Base-by-base conservation (phyloP, 495 filamentous ascomycete genomes). In the Penicillium salamii region DNA sequence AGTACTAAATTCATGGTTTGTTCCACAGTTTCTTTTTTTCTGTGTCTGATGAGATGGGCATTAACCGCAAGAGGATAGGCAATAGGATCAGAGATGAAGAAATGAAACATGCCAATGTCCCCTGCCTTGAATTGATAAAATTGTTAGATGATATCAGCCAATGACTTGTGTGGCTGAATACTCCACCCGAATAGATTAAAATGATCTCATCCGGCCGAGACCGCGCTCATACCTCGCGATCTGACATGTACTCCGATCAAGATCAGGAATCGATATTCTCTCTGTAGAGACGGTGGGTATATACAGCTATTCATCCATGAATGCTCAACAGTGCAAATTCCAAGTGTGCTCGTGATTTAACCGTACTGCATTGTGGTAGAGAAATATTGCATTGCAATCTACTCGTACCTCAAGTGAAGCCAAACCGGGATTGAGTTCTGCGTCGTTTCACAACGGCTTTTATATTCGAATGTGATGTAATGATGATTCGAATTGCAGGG, bases 111-210 rank as follows among this genome's bases (percentile, higher is more conserved):
- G 29, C 5, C 29, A 32, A 32, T 32, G 3, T 32, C 7, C 29
- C 12, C 29, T 32, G 29, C 29, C 29, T 32, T 32, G 29, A 32
- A 32, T 32, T 32, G 5, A 7, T 5, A 3, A 13, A 32, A 7
- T 32, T 42, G 41, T 52, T 17, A 32, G n/a, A 55, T 52, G 42
- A 65, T 62, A 54, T 57, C 61, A 53, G 58, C 32, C 32, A 41
- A 62, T 62, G 58, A 65, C 56, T 53, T 59, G 55, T 53, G 61
- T 65, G 61, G 61, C 61, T 62, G 61, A 53, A 19, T 53, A 39
- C 58, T 59, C 61, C 61, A 65, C 61, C 52, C 19, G 44, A 59
- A 65, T 65, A 65, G 46, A 65, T 65, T 65, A 62, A 62, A 64
- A 61, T 64, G 61, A 64, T 65, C 58, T 65, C 61, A 65, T 65